Conservation (phyloP, 73 alveolate species). For the Urostyla sp. region DNA sequence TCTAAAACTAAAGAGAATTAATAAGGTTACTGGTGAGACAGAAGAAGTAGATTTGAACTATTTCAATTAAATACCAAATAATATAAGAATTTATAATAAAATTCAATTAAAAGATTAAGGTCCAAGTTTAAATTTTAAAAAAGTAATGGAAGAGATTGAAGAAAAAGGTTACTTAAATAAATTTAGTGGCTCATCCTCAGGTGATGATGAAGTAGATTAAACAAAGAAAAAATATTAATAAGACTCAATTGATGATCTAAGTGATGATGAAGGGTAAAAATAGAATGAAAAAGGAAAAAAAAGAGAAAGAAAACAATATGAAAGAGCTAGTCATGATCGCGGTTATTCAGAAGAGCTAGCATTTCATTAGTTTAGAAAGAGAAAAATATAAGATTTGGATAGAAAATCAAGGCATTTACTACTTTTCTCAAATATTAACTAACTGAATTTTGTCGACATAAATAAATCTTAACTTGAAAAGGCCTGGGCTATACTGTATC, state of each 20-base stretch:
- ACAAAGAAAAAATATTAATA: not conserved
- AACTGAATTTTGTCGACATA: constrained; percentile 34
- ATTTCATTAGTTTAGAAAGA: constrained; percentile 41
- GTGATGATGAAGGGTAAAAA: not conserved
- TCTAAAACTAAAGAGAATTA: not conserved
- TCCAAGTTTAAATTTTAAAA: not conserved
- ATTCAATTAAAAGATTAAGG: not conserved
- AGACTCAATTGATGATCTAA: not conserved
- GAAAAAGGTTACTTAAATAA: not conserved
- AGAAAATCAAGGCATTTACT: constrained; percentile 57
- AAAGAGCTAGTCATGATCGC: constrained; percentile 43
- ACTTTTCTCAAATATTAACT: constrained; percentile 40
- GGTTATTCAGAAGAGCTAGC: constrained; percentile 32
- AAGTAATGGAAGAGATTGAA: not conserved
- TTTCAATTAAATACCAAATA: constrained; percentile 6
- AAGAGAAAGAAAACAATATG: not conserved
- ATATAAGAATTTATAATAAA: constrained; percentile 13
- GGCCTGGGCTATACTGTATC: constrained; percentile 65
- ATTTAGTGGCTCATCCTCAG: not conserved
- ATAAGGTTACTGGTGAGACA: constrained; percentile 14
- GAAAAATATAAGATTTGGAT: constrained; percentile 32
- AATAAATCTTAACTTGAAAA: constrained; percentile 38
- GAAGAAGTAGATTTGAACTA: constrained; percentile 19
- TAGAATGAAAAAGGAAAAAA: not conserved
- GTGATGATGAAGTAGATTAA: not conserved